Evolutionary conservation across 2,329 filamentous ascomycete genomes (phyloP).

Genomic region (Graphilbum ipis-grandicollis): DNA sequence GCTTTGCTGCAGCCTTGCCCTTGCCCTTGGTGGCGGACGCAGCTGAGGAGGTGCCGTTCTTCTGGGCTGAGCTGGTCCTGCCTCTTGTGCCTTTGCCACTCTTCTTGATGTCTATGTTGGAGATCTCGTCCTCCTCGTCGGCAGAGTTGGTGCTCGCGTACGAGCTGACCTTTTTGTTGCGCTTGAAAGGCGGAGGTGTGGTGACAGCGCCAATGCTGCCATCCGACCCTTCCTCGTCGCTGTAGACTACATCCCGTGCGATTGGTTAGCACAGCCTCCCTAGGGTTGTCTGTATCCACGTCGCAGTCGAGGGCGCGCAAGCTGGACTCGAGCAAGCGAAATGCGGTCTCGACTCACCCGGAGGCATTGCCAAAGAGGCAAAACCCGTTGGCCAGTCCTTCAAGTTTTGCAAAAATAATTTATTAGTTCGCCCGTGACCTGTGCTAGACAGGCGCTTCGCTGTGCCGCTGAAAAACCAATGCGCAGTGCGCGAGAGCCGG

Average conservation of each 20-base stretch:
- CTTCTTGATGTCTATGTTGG: slow-evolving; percentile 7
- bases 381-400: no score
- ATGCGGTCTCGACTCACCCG: no score
- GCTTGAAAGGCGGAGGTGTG: slow-evolving; percentile 9
- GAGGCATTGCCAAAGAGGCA: not conserved
- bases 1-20: not conserved
- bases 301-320: no score
- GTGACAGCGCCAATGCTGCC: slow-evolving; percentile 11
- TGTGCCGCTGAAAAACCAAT: no score
- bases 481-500: no score
- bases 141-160: slow-evolving; percentile 9
- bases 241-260: slow-evolving; percentile 16
- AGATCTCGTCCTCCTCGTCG: slow-evolving; percentile 11
- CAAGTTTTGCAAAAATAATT: no score
- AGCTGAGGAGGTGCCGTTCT: not conserved
- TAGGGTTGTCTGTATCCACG: no score
- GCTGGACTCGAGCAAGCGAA: no score
- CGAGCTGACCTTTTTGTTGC: slow-evolving; percentile 17
- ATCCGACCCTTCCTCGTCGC: slow-evolving; percentile 24
- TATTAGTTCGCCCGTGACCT: no score
- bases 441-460: no score
- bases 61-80: not conserved
- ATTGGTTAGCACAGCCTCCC: no score
- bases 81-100: slow-evolving; percentile 10
- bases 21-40: slow-evolving; percentile 7